These are phyloP conservation scores for Scenedesmus sp. DNA, from an alignment of 163 green algal genomes.

Conservation along the genomic window DNA sequence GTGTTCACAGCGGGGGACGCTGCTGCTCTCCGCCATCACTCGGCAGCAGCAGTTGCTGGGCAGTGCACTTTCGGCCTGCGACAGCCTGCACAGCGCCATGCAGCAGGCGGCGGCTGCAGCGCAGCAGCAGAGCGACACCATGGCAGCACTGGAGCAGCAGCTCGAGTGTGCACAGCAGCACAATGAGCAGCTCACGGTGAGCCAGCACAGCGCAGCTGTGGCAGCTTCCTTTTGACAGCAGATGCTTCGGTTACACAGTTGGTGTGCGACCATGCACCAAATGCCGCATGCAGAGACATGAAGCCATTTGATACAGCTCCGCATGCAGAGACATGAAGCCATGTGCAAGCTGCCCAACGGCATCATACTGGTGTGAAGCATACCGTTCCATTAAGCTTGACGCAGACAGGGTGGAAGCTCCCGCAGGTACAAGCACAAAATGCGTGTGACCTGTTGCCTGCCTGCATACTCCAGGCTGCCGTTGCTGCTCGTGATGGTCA, in stretches of 20 bases:
- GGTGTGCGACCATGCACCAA: not conserved
- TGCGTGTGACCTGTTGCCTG: not conserved
- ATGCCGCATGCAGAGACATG: not conserved
- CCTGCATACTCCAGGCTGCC: not conserved
- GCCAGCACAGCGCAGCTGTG: not conserved
- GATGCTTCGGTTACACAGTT: not conserved
- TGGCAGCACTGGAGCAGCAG: not conserved
- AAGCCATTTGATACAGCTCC: no score
- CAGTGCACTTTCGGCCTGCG: slow-evolving; percentile 10
- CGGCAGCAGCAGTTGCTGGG: slow-evolving; percentile 38
- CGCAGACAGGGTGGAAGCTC: no score
- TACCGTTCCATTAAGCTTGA: no score
- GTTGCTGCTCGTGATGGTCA: not conserved
- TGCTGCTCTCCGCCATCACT: slow-evolving; percentile 20
- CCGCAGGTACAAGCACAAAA: not conserved
- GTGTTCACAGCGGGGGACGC: not conserved
- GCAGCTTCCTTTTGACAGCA: not conserved
- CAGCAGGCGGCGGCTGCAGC: not conserved
- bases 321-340: no score
- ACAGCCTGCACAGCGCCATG: not conserved
- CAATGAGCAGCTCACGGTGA: slow-evolving; percentile 1
- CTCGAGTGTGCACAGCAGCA: slow-evolving; percentile 8
- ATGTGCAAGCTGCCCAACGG: no score
- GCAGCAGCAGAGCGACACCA: not conserved
- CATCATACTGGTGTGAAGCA: no score